These are phyloP conservation scores for Debaryomyces castellii DNA, from an alignment of 805 yeast species.

Conservation along the genomic window DNA sequence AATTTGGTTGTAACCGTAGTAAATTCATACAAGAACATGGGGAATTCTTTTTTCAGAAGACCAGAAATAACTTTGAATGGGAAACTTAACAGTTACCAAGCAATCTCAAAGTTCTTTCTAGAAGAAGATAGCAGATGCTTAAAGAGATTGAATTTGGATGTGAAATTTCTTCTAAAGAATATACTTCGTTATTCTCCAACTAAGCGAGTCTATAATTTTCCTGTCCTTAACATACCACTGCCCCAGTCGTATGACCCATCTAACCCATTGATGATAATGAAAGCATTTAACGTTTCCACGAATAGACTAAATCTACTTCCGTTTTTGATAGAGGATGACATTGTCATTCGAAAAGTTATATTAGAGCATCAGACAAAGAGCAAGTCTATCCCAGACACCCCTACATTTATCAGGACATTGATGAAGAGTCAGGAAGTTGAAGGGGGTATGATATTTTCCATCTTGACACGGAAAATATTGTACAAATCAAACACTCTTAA, in stretches of 20 bases:
- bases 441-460: slow-evolving; percentile 11
- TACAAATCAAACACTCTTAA: slow-evolving; percentile 5
- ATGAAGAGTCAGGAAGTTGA: slow-evolving; percentile 12
- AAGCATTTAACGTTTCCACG: slow-evolving; percentile 4
- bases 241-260: slow-evolving; percentile 4
- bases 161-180: slow-evolving; percentile 5
- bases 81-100: slow-evolving; percentile 5
- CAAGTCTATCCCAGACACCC: slow-evolving; percentile 1
- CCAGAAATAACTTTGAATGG: slow-evolving; percentile 1
- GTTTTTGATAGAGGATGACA: slow-evolving; percentile 9
- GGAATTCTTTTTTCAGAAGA: background rate
- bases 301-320: slow-evolving; percentile 11
- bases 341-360: slow-evolving; percentile 5
- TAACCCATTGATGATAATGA: slow-evolving; percentile 8
- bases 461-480: slow-evolving; percentile 11
- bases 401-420: slow-evolving; percentile 6
- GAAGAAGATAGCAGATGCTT: slow-evolving; percentile 9
- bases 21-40: slow-evolving; percentile 5
- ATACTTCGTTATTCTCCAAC: slow-evolving; percentile 4
- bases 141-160: slow-evolving; percentile 8
- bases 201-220: slow-evolving; percentile 8
- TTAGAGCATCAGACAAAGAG: slow-evolving; percentile 4
- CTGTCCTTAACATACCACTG: slow-evolving; percentile 8
- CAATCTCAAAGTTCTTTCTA: slow-evolving; percentile 7
- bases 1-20: slow-evolving; percentile 6